Conservation (phyloP, 352 stramenopile genomes). For the Blastocystis sp. region DNA sequence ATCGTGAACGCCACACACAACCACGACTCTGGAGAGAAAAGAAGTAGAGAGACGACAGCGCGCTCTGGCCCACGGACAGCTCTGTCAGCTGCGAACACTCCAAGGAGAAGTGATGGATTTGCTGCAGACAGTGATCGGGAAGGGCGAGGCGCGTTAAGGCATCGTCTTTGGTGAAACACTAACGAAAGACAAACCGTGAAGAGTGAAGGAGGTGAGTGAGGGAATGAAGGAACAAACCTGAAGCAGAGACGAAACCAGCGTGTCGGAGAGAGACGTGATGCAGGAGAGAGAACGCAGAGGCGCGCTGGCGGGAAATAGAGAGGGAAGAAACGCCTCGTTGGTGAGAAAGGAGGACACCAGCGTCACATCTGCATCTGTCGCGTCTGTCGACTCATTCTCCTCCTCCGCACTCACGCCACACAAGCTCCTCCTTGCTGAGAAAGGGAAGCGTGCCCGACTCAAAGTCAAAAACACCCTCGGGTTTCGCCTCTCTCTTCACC, state of each 20-base stretch:
- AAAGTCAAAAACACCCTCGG: constrained; percentile 12
- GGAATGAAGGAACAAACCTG: constrained; percentile 25
- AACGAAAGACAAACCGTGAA: not conserved
- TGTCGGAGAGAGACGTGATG: not conserved
- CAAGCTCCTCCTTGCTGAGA: not conserved
- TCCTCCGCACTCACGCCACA: not conserved
- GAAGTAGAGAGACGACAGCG: not conserved
- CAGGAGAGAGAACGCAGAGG: not conserved
- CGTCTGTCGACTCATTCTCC: not conserved
- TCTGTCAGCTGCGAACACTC: not conserved
- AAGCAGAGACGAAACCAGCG: not conserved
- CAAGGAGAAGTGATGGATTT: constrained; percentile 1
- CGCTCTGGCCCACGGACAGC: not conserved
- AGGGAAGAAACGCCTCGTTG: constrained; percentile 6
- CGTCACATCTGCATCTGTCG: not conserved
- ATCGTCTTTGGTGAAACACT: constrained; percentile 10
- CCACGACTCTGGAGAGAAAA: constrained; percentile 7
- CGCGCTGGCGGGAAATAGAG: not conserved
- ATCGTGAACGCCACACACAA: not conserved
- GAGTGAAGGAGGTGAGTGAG: constrained; percentile 13
- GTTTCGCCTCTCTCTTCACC: not conserved
- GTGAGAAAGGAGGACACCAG: constrained; percentile 19
- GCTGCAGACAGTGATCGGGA: not conserved
- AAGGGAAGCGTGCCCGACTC: constrained; percentile 42
- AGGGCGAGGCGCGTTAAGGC: not conserved